These are phyloP conservation scores for Gypsophila paniculata DNA, from an alignment of 179 eudicot genomes.

Conservation along the genomic window DNA sequence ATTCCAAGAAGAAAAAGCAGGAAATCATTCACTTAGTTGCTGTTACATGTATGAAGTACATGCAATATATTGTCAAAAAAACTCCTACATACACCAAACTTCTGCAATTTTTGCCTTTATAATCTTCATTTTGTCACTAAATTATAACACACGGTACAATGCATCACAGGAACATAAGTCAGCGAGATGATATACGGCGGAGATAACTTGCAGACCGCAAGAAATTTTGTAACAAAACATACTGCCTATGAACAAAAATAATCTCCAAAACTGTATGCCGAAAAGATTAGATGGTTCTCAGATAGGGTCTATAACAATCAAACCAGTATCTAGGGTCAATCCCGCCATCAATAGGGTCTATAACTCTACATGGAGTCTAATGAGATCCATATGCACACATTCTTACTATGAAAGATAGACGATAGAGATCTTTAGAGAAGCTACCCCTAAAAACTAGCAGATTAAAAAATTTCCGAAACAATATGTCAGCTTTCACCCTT, in stretches of 20 bases:
- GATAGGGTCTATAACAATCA: slow-evolving; percentile 1
- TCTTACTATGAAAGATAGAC: neutral
- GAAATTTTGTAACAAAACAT: neutral
- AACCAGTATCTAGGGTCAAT: neutral
- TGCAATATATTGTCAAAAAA: slow-evolving; percentile 1
- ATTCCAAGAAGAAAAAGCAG: neutral
- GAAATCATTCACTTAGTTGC: neutral
- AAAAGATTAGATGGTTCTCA: neutral
- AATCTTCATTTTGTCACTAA: neutral
- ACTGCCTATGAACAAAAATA: neutral
- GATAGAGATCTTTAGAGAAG: neutral
- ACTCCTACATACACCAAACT: slow-evolving; percentile 5
- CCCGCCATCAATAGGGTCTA: neutral
- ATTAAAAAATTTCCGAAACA: neutral
- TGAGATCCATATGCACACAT: neutral
- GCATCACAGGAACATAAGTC: neutral
- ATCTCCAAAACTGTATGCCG: neutral
- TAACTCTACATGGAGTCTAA: neutral
- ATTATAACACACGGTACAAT: too few species aligned
- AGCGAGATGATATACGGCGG: neutral
- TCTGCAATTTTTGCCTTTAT: neutral
- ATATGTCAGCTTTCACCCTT: neutral
- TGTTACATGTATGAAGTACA: neutral
- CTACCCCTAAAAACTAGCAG: neutral
- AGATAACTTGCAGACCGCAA: neutral